phyloP scores from a whole-genome alignment of 208 protist species.

The Wallacemonas sp. region DNA sequence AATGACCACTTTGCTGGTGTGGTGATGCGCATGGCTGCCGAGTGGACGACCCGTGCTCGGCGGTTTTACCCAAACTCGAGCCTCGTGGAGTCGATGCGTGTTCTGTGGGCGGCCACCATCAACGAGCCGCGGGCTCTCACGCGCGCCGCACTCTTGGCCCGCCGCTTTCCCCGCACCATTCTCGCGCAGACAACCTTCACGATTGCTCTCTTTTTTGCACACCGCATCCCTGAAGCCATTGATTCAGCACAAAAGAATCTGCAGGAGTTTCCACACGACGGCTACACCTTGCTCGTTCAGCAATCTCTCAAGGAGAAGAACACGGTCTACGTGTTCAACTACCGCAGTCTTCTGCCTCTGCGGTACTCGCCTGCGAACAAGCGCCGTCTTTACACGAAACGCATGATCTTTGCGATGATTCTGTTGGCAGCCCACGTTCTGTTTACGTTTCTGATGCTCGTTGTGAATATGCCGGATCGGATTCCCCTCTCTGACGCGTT shows the following conservation, averaged over 20 bases:
- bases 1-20: constrained; percentile 38
- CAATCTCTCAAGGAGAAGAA: constrained; percentile 40
- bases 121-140: constrained; percentile 44
- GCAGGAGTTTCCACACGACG: constrained; percentile 72
- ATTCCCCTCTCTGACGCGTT: constrained; percentile 17
- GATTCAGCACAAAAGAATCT: constrained; percentile 59
- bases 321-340: constrained; percentile 67
- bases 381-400: constrained; percentile 45
- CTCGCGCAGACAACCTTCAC: constrained; percentile 72
- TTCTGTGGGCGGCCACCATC: constrained; percentile 29
- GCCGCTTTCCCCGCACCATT: constrained; percentile 58
- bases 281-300: constrained; percentile 43
- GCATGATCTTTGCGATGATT: constrained; percentile 44
- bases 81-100: constrained; percentile 37
- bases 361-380: constrained; percentile 46
- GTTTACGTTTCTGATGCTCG: constrained; percentile 36
- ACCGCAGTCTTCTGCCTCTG: constrained; percentile 59
- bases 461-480: constrained; percentile 39
- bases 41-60: constrained; percentile 49
- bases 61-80: constrained; percentile 61
- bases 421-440: constrained; percentile 48
- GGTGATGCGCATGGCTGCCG: constrained; percentile 40
- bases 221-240: constrained; percentile 72
- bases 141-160: constrained; percentile 50
- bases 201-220: constrained; percentile 57